These are phyloP conservation scores for Cutaneotrichosporon daszewskae DNA, from an alignment of 1,284 basidiomycete genomes.

Conservation along the genomic window DNA sequence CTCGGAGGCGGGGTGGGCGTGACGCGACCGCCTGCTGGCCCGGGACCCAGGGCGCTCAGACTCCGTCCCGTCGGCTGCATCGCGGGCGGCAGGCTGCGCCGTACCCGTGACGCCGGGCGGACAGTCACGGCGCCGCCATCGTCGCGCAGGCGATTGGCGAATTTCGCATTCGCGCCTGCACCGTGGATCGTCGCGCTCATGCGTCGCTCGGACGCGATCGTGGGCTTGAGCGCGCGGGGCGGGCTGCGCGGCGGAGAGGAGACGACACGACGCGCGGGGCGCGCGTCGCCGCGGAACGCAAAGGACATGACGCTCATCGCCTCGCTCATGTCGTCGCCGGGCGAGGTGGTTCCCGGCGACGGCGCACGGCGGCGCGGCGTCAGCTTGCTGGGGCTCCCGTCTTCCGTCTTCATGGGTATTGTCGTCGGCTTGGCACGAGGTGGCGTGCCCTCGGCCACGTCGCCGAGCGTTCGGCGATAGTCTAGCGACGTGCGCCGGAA, in stretches of 20 bases:
- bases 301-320: constrained; percentile 38
- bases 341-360: neutral
- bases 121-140: constrained; percentile 6
- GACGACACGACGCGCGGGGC: neutral
- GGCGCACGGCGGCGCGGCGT: constrained; percentile 5
- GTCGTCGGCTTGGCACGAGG: constrained; percentile 3
- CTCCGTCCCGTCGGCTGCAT: constrained; percentile 11
- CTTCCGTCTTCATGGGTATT: constrained; percentile 9
- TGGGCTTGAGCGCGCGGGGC: constrained; percentile 1
- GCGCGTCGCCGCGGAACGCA: constrained; percentile 27
- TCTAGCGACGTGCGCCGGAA: constrained; percentile 3
- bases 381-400: constrained; percentile 7
- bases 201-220: constrained; percentile 12
- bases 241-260: neutral
- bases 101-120: constrained; percentile 16
- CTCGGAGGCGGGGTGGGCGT: neutral
- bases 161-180: constrained; percentile 37
- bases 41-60: neutral
- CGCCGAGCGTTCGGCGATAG: constrained; percentile 7
- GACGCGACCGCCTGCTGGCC: neutral
- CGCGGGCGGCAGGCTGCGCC: constrained; percentile 24
- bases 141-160: constrained; percentile 35
- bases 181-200: constrained; percentile 15
- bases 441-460: constrained; percentile 5
- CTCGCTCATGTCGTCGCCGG: constrained; percentile 28